Percentiles rank a stretch among this genome's conserved stretches.
phyloP scores from a whole-genome alignment of 163 green algal species.

The Botryococcus braunii region DNA sequence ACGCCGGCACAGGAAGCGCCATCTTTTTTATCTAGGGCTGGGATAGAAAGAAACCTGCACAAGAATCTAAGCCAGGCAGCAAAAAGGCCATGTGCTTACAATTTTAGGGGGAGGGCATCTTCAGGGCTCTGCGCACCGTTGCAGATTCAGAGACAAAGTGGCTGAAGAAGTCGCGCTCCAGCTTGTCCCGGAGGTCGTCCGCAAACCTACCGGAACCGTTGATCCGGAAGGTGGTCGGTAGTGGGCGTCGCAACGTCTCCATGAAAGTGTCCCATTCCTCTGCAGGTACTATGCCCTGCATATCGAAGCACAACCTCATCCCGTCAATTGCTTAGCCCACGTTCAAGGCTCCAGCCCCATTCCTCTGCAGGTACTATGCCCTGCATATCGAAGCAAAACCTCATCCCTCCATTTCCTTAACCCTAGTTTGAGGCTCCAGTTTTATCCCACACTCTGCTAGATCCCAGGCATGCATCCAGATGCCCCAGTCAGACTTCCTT shows the following conservation, averaged over 20 bases:
- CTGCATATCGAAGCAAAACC: neutral
- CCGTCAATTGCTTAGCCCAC: neutral
- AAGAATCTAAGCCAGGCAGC: too few species aligned
- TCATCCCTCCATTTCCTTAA: too few species aligned
- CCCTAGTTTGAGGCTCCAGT: too few species aligned
- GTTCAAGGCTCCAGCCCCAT: neutral
- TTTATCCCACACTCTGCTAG: too few species aligned
- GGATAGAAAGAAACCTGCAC: too few species aligned
- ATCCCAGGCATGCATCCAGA: too few species aligned
- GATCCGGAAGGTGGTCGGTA: constrained; percentile 96
- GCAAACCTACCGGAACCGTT: constrained; percentile 88
- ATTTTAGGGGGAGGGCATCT: too few species aligned
- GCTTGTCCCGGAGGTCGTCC: constrained; percentile 59
- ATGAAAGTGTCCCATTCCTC: constrained; percentile 90
- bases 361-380: neutral
- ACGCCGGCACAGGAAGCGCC: too few species aligned
- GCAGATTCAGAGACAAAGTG: constrained; percentile 26
- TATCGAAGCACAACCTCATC: neutral
- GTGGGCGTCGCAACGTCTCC: constrained; percentile 46
- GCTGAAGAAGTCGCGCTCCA: constrained; percentile 69
- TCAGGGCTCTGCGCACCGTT: too few species aligned
- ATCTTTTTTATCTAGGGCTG: too few species aligned
- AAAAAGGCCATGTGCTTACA: too few species aligned
- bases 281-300: constrained; percentile 59
- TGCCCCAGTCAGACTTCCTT: too few species aligned